Evolutionary conservation across 768 basidiomycete genomes (phyloP), one percentile per base, ranked within the genome.

Genomic region (Tulasnella sp.): DNA sequence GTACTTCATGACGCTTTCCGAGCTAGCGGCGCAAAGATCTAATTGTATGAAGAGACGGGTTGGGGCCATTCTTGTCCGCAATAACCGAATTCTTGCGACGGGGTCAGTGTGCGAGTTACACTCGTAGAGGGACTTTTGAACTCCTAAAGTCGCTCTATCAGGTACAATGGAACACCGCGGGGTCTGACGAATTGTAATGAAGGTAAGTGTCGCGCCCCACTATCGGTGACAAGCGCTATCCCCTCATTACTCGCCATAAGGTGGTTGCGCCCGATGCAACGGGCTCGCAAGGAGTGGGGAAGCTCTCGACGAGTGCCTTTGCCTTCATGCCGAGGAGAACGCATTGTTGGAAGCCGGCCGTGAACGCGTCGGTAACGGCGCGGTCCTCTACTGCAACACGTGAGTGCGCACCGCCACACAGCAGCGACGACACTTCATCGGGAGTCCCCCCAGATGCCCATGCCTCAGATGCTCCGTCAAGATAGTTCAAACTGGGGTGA

Each of bases 311-410:
- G 93, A 93, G 78, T 99, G 97, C 77, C 83, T 98, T 2, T 99
- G 97, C 77, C 82, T 99, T 11, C 97, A 99, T 79, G 97, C 97
- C 0, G 97, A 99, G 80, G 97, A 99, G 81, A 99, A 98, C 77
- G 97, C 96, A 0, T 83, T 98, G 16, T 81, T 98, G 1, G 96
- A 98, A 81, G 94, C 94, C 1, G 96, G 97, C 19, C 81, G 93
- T 72, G 97, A 98, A 73, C 83, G 97, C 63, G 86, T 96, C n/a
- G 91, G 91, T 5, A 77, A 83, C 67, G 87, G 89, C 66, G 87
- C 92, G 2, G 90, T 92, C n/a, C 78, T 99, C 16, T 99, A 98
- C 79, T 99, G 97, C 85, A 99, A 99, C 78, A 99, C 97, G 95
- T 98, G 73, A 75, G 91, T 80, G 62, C 37, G 39, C 37, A 14